Evolutionary conservation across 257 asterid species (phyloP), one percentile per base, ranked within the genome.

Genomic region (Salvia miltiorrhiza): DNA sequence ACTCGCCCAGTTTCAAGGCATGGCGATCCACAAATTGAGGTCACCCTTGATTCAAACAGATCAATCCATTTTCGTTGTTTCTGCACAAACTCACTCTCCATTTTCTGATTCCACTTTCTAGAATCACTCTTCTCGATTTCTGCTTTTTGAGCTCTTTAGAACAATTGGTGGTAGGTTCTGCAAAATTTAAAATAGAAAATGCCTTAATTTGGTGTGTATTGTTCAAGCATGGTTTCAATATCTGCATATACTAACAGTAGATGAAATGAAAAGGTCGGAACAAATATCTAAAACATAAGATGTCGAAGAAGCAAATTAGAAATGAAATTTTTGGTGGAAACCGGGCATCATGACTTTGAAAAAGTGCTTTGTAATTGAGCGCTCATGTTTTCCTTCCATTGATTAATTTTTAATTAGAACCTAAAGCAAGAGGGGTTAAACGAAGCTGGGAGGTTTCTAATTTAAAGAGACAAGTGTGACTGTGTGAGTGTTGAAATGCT

Each of bases 111-210:
- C 58, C 7, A 41, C 65, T 68, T 49, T 39, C 32, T 7, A 72
- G 3, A 2, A 8, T 47, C 0, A 76, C 78, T 41, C 4, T 4
- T 76, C 32, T 9, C 4, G 75, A 30, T 20, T 44, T 63, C 28
- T 56, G 30, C 12, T 45, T 30, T 2, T 63, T 7, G 0, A 69
- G 24, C 66, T 41, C 70, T 35, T 35, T 9, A 5, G 61, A 0
- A 73, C 17, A 9, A 54, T 28, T n/a, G 72, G 64, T 17, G 82
- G 82, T n/a, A 77, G 43, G 0, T 33, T 75, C 79, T 75, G 53
- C 49, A 35, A 14, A 41, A 1, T 41, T 41, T 10, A 1, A 41
- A 14, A 41, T 4, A 41, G 0, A 41, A 40, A 10, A 8, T 40
- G 14, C 45, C 4, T 26, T 26, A 26, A 26, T 26, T 26, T 26